Evolutionary conservation across 768 basidiomycete genomes (phyloP), one percentile per base, ranked within the genome.

Genomic region (Termitomyces sp.): DNA sequence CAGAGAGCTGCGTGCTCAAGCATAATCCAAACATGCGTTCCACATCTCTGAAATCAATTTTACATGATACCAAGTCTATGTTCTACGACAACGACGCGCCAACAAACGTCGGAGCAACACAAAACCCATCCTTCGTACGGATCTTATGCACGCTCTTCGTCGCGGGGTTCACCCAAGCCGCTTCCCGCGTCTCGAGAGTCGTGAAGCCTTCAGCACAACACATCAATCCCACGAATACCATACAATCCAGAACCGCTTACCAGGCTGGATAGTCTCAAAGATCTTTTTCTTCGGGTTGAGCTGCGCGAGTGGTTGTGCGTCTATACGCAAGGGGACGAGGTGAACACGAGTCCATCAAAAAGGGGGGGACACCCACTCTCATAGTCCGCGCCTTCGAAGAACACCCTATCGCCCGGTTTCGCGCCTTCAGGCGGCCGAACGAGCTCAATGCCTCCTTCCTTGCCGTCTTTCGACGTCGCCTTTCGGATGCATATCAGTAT

Each of bases 221-320:
- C 11, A 55, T 11, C 30, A 28, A 14, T 8, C 20, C 11, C 40
- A 41, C 13, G 18, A 40, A 28, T 26, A 8, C 22, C 24, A 4
- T n/a, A 4, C 16, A 10, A 26, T 6, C 30, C 16, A 13, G 6
- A n/a, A n/a, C 14, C 55, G 1, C 67, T 46, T 63, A 87, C 92
- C 89, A 52, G 94, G 94, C 68, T 97, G 97, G 51, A 99, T 84
- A 0, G 94, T 88, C 75, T 99, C 97, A 66, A 98, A 99, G 33
- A 98, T 91, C 76, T 98, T 99, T 79, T 97, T 98, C 76, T 98
- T 99, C 13, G 97, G 97, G 72, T 98, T 98, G 57, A 99, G 78
- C 66, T 95, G 93, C 7, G 88, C 67, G 24, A 96, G 74, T 0
- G 94, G 90, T 20, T 77, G 80, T 0, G 79, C 79, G 63, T 76